A percentile compares a stretch with the other conserved stretches of the same genome.
These are phyloP conservation scores for Tricholoma bakamatsutake DNA, from an alignment of 768 basidiomycete genomes.

Conservation along the genomic window DNA sequence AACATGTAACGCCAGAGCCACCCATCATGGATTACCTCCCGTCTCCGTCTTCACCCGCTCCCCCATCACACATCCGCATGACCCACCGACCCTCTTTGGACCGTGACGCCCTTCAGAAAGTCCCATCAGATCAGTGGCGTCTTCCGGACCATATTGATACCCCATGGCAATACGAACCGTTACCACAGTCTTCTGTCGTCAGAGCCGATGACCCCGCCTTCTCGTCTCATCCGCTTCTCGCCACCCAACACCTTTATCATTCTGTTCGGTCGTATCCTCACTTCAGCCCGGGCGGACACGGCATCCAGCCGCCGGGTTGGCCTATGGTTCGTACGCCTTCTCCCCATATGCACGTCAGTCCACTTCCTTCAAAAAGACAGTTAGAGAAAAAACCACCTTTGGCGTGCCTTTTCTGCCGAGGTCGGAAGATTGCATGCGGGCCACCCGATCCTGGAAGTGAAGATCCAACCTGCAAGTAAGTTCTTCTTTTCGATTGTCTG, in stretches of 20 bases:
- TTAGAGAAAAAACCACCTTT: constrained; percentile 52
- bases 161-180: not conserved
- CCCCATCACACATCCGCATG: constrained; percentile 1
- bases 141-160: not conserved
- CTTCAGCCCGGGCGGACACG: constrained; percentile 1
- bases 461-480: constrained; percentile 64
- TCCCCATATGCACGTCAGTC: constrained; percentile 20
- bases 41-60: constrained; percentile 8
- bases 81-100: not conserved
- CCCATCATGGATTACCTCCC: constrained; percentile 15
- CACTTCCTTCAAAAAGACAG: constrained; percentile 25
- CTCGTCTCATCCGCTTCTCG: not conserved
- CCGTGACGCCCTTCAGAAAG: not conserved
- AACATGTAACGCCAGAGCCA: constrained; percentile 1
- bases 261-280: not conserved
- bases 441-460: constrained; percentile 47
- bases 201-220: not conserved
- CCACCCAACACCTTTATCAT: not conserved
- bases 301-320: constrained; percentile 6
- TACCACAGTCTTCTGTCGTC: not conserved
- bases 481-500: constrained; percentile 11
- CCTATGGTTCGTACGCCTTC: constrained; percentile 13
- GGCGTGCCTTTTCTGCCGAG: constrained; percentile 62
- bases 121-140: not conserved
- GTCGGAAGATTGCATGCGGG: constrained; percentile 66